Conservation (phyloP, 2,329 filamentous ascomycete species). For the Leptographium lundbergii region DNA sequence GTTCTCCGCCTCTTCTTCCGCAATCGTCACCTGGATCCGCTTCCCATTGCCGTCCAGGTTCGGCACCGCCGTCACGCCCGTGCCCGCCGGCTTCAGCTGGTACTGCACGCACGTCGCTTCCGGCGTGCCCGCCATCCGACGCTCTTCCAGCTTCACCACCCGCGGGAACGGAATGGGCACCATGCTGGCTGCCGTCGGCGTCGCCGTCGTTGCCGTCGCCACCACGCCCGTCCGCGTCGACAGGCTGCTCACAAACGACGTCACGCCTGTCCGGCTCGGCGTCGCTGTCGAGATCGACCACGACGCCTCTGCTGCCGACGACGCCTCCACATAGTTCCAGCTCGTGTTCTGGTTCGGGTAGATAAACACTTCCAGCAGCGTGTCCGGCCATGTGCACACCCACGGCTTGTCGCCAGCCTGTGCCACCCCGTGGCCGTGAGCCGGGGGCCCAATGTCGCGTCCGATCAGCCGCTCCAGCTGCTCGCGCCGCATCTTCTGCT, state of each 20-base stretch:
- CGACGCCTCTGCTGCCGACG: background rate
- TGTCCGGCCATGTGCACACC: constrained; percentile 47
- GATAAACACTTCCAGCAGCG: constrained; percentile 42
- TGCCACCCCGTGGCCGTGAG: constrained; percentile 26
- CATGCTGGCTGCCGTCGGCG: background rate
- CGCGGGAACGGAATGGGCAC: constrained; percentile 26
- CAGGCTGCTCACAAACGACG: background rate
- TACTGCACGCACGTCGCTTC: constrained; percentile 36
- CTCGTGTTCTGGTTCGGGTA: constrained; percentile 41
- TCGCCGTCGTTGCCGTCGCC: constrained; percentile 2
- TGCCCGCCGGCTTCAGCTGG: constrained; percentile 27
- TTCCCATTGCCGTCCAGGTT: constrained; percentile 25
- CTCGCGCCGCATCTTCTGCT: background rate
- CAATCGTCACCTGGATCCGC: constrained; percentile 29
- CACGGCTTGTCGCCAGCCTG: constrained; percentile 39
- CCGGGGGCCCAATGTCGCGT: constrained; percentile 5
- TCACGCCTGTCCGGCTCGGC: constrained; percentile 1
- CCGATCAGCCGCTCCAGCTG: background rate
- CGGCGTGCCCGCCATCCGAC: constrained; percentile 26
- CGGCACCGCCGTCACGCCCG: constrained; percentile 17
- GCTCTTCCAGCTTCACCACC: constrained; percentile 42
- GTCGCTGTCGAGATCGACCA: constrained; percentile 7
- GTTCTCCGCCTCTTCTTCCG: constrained; percentile 23
- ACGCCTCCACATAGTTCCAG: constrained; percentile 12
- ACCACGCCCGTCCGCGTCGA: constrained; percentile 5